These are phyloP conservation scores for Chenopodium berlandieri DNA, from an alignment of 148 eudicot species.

Conservation along the genomic window DNA sequence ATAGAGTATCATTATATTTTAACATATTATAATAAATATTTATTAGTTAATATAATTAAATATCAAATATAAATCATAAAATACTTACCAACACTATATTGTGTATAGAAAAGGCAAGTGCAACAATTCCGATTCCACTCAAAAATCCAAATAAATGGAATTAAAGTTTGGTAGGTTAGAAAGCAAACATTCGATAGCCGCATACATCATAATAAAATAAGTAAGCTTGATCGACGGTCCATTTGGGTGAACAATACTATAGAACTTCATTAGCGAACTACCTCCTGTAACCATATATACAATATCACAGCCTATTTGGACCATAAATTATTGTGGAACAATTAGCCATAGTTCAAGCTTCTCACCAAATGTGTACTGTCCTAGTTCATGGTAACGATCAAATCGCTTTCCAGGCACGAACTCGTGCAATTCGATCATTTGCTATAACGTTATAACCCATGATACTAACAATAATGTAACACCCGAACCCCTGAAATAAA, in stretches of 20 bases:
- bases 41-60: too few relatives aligned
- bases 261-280: not conserved
- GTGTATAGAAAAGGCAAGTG: slow-evolving; percentile 78
- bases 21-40: too few relatives aligned
- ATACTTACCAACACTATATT: slow-evolving; percentile 62
- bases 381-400: slow-evolving; percentile 44
- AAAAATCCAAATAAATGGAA: slow-evolving; percentile 37
- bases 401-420: slow-evolving; percentile 41
- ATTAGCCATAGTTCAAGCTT: slow-evolving; percentile 29
- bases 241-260: not conserved
- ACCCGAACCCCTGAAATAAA: slow-evolving; percentile 35
- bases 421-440: slow-evolving; percentile 51
- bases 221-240: slow-evolving; percentile 10
- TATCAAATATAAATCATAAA: too few relatives aligned
- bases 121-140: slow-evolving; percentile 65
- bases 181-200: not conserved
- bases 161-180: too few relatives aligned
- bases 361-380: slow-evolving; percentile 38
- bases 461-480: slow-evolving; percentile 38
- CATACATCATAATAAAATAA: slow-evolving; percentile 23
- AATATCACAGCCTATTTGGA: slow-evolving; percentile 21
- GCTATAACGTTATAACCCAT: slow-evolving; percentile 42
- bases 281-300: slow-evolving; percentile 30
- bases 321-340: slow-evolving; percentile 25
- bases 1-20: too few relatives aligned